phyloP scores from a whole-genome alignment of 441 rosid species.

The Pelargonium australe region DNA sequence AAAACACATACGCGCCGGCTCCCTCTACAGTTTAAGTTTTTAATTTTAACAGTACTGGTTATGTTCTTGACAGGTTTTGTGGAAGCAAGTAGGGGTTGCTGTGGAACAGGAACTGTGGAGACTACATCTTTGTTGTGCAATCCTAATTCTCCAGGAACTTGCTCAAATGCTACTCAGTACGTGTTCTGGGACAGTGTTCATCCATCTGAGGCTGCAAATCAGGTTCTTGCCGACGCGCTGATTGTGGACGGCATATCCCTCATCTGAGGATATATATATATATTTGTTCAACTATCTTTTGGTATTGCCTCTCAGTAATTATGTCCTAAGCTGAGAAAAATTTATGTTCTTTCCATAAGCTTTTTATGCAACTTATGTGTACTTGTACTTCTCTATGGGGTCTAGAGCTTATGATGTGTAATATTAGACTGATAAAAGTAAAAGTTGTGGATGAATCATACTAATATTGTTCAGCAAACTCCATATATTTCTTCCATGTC shows the following conservation, averaged over 20 bases:
- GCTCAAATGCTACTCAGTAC: constrained; percentile 70
- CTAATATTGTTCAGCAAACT: too few species aligned
- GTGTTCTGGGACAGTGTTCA: constrained; percentile 93
- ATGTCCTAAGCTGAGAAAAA: neutral
- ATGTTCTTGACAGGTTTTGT: constrained; percentile 46
- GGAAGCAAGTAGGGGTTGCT: constrained; percentile 81
- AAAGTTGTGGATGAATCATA: too few species aligned
- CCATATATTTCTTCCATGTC: too few species aligned
- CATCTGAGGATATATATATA: constrained; percentile 21
- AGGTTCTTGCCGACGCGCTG: constrained; percentile 63
- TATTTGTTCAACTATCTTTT: neutral
- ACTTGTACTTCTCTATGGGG: too few species aligned
- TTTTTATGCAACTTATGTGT: neutral
- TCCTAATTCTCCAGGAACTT: constrained; percentile 59
- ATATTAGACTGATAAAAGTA: too few species aligned
- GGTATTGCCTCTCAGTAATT: too few species aligned
- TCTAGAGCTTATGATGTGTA: too few species aligned
- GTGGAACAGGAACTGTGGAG: constrained; percentile 79
- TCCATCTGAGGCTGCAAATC: constrained; percentile 84
- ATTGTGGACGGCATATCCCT: constrained; percentile 58
- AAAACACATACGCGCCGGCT: too few species aligned
- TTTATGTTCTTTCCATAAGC: neutral
- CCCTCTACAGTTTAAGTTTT: too few species aligned
- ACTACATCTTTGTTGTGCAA: constrained; percentile 71
- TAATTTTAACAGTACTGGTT: too few species aligned